phyloP scores from a whole-genome alignment of 2,329 filamentous ascomycete species.

The Pyricularia sp. region DNA sequence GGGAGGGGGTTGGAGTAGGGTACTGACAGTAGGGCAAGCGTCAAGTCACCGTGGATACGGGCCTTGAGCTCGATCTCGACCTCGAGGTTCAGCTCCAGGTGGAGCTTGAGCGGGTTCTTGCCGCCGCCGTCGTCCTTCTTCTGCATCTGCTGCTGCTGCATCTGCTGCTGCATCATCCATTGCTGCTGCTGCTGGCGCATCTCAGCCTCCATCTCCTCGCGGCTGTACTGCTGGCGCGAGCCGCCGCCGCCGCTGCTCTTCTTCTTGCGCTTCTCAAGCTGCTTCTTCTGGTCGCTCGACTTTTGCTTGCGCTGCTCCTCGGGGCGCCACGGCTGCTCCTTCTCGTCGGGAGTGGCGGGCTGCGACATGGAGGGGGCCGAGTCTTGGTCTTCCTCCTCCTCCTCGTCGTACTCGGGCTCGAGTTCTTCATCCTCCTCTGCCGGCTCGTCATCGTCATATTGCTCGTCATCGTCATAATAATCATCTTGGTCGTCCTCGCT shows the following conservation, averaged over 20 bases:
- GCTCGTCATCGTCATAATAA: conserved; percentile 9
- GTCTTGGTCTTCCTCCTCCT: not conserved
- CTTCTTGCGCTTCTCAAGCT: conserved; percentile 13
- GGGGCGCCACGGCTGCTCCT: conserved; percentile 22
- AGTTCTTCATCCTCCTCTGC: conserved; percentile 9
- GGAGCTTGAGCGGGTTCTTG: conserved; percentile 57
- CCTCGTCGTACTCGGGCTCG: conserved; percentile 16
- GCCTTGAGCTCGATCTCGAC: conserved; percentile 74
- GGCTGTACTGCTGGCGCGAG: conserved; percentile 5
- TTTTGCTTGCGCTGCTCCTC: conserved; percentile 15
- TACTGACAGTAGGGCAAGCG: conserved; percentile 58
- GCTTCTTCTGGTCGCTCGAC: conserved; percentile 14
- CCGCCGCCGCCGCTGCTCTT: conserved; percentile 12
- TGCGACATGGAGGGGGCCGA: conserved; percentile 17
- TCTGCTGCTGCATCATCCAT: conserved; percentile 18
- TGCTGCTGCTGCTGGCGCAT: conserved; percentile 17
- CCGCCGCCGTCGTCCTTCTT: conserved; percentile 26
- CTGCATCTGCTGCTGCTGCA: conserved; percentile 20
- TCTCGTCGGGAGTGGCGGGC: conserved; percentile 21
- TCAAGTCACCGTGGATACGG: conserved; percentile 69
- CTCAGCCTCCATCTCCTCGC: conserved; percentile 11
- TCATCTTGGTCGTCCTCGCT: conserved; percentile 16
- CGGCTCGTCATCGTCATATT: conserved; percentile 8
- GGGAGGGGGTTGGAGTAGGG: not conserved
- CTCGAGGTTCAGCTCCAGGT: conserved; percentile 67